These are phyloP conservation scores for Phaseolus coccineus DNA, from an alignment of 331 rosid genomes.

Conservation along the genomic window DNA sequence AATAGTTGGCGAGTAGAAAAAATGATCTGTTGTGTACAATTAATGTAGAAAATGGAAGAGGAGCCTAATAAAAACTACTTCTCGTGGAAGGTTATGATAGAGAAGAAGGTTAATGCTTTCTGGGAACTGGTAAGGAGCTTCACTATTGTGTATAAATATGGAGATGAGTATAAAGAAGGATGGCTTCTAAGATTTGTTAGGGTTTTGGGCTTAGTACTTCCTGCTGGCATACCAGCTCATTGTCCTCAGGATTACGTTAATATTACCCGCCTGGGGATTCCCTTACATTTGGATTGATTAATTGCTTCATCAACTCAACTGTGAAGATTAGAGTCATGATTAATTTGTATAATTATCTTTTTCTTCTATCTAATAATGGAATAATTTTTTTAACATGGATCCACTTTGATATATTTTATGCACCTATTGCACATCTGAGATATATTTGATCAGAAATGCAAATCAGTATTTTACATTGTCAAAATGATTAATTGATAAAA, in stretches of 20 bases:
- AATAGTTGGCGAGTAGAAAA: background rate
- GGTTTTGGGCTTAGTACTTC: slow-evolving; percentile 45
- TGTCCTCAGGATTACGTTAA: slow-evolving; percentile 66
- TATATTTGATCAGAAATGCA: no score
- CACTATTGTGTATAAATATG: slow-evolving; percentile 42
- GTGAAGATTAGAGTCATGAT: background rate
- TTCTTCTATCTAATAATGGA: background rate
- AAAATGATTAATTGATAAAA: no score
- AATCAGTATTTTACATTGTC: no score
- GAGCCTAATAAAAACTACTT: slow-evolving; percentile 62
- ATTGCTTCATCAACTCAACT: background rate
- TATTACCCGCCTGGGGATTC: slow-evolving; percentile 51
- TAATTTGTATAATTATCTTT: background rate
- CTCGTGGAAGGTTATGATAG: slow-evolving; percentile 43
- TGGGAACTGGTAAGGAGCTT: slow-evolving; percentile 62
- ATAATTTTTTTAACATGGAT: no score
- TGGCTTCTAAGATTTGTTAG: slow-evolving; percentile 46
- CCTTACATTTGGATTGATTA: slow-evolving; percentile 16
- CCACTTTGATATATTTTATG: no score
- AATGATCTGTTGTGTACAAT: background rate
- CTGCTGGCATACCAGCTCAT: slow-evolving; percentile 56
- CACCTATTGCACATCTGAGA: no score
- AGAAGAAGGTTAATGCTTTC: slow-evolving; percentile 49
- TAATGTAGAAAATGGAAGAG: background rate
- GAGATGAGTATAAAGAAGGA: slow-evolving; percentile 55